Percentiles rank a stretch among this genome's conserved stretches.
Evolutionary conservation across 805 yeast species (phyloP).

Genomic region (Wickerhamomyces hampshirensis): DNA sequence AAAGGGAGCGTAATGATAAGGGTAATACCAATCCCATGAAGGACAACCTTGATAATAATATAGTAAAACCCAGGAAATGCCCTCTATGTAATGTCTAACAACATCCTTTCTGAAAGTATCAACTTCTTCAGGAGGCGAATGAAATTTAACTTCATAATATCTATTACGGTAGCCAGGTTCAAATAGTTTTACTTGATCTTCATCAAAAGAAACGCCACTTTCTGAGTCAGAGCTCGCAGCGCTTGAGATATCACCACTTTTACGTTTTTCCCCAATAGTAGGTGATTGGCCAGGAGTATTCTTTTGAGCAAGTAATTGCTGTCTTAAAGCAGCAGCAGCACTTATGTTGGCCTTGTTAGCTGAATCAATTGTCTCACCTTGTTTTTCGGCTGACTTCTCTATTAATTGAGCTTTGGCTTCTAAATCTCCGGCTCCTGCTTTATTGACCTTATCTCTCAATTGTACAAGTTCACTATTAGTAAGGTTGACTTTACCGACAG

Average conservation of each 20-base stretch:
- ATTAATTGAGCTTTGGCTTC: conserved; percentile 25
- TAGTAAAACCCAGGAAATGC: conserved; percentile 92
- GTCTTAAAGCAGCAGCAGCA: conserved; percentile 42
- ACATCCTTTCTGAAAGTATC: conserved; percentile 51
- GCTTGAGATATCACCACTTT: conserved; percentile 16
- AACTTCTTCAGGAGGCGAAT: conserved; percentile 49
- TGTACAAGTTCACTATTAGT: conserved; percentile 68
- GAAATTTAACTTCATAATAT: conserved; percentile 75
- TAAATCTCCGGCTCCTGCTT: conserved; percentile 23
- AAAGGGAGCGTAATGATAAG: conserved; percentile 97
- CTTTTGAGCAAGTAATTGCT: conserved; percentile 27
- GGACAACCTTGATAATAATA: conserved; percentile 98
- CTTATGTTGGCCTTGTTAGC: conserved; percentile 37
- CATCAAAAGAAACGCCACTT: conserved; percentile 33
- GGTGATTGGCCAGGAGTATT: conserved; percentile 6
- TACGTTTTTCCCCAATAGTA: conserved; percentile 20
- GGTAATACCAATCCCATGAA: conserved; percentile 98
- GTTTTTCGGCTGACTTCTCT: conserved; percentile 21
- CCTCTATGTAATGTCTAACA: conserved; percentile 77
- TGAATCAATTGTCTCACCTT: conserved; percentile 17
- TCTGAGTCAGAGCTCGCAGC: conserved; percentile 22
- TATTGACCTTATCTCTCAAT: conserved; percentile 52
- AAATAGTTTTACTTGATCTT: conserved; percentile 59
- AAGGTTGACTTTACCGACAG: conserved; percentile 63
- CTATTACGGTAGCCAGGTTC: conserved; percentile 85